Conservation (phyloP, 169 alveolate species). For the Cryptosporidium ubiquitum region DNA sequence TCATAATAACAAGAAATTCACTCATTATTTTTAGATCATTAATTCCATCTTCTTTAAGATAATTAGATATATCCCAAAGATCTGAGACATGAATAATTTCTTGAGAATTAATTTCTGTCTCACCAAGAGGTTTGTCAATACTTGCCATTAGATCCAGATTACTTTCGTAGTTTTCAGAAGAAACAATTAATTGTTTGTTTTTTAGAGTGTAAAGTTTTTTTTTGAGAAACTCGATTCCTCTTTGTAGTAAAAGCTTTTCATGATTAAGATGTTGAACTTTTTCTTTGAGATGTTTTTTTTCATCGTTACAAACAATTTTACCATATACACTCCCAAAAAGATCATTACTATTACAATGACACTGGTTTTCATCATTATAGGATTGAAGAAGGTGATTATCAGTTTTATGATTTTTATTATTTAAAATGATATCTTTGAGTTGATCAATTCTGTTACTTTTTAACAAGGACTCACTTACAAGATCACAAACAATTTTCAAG, state of each 20-base stretch:
- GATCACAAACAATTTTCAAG: conserved; percentile 51
- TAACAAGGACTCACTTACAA: conserved; percentile 26
- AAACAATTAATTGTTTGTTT: conserved; percentile 31
- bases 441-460: conserved; percentile 62
- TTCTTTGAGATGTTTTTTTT: conserved; percentile 39
- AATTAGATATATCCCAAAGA: conserved; percentile 56
- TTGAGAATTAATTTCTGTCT: conserved; percentile 1
- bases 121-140: conserved; percentile 28
- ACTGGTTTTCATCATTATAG: conserved; percentile 5
- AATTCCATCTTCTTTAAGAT: conserved; percentile 53
- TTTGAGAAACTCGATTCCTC: conserved; percentile 54
- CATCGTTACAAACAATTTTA: conserved; percentile 46
- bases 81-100: conserved; percentile 22
- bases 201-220: conserved; percentile 42
- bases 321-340: conserved; percentile 61
- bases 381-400: neutral
- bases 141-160: conserved; percentile 39
- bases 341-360: conserved; percentile 54
- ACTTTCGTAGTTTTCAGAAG: conserved; percentile 2
- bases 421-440: conserved; percentile 36
- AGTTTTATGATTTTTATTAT: neutral
- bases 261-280: conserved; percentile 40
- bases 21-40: conserved; percentile 49
- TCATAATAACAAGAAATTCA: conserved; percentile 27
- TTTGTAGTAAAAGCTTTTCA: conserved; percentile 25